A percentile compares a stretch with the other conserved stretches of the same genome.
Evolutionary conservation across 2,329 filamentous ascomycete genomes (phyloP).

Genomic region (Curvularia spicifera): DNA sequence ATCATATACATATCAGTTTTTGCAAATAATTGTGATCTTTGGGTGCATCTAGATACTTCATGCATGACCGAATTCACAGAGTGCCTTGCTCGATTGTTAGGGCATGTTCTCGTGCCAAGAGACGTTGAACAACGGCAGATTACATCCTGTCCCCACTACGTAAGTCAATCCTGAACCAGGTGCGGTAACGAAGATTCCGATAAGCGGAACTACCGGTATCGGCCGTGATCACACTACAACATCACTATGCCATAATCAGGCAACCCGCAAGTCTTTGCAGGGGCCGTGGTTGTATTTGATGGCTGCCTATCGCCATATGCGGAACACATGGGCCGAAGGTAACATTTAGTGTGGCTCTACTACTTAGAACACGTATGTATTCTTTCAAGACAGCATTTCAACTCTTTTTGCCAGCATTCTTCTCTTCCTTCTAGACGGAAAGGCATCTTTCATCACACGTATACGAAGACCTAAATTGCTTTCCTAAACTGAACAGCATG

Average conservation of each 20-base stretch:
- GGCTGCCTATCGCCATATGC: slow-evolving; percentile 2
- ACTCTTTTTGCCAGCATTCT: not conserved
- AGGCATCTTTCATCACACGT: not conserved
- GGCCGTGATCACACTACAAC: slow-evolving; percentile 1
- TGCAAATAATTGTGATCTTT: not conserved
- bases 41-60: not conserved
- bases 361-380: not conserved
- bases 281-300: not conserved
- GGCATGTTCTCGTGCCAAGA: not conserved
- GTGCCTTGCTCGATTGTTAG: not conserved
- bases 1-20: not conserved
- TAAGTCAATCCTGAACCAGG: not conserved
- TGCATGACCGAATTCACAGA: not conserved
- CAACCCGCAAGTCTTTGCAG: slow-evolving; percentile 2
- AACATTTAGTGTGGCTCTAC: not conserved
- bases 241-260: slow-evolving; percentile 3
- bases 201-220: slow-evolving; percentile 9
- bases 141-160: not conserved
- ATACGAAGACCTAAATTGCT: not conserved
- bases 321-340: slow-evolving; percentile 1
- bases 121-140: not conserved
- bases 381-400: not conserved
- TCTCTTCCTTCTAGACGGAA: too few relatives aligned
- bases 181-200: slow-evolving; percentile 7
- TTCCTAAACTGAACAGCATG: not conserved